Base-by-base conservation (phyloP, 2,329 filamentous ascomycete species). In the Ceratocystis alfenasii region DNA sequence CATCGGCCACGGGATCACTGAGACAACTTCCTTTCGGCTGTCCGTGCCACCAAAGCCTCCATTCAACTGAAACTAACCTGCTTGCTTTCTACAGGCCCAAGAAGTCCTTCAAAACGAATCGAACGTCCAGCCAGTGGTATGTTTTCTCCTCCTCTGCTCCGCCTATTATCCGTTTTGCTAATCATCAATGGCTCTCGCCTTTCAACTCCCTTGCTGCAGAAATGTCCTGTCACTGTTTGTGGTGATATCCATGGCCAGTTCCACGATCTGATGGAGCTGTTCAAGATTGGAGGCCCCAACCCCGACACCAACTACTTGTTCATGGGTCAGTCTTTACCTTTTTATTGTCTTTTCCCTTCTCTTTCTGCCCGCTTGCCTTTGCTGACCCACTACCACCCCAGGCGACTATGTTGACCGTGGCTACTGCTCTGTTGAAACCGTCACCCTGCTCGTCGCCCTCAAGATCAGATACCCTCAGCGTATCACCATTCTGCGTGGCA, bases 221-320 rank as follows among this genome's bases (percentile, higher is more conserved):
- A 96, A 93, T 97, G 93, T 76, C 94, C 94, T 57, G 94, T 97
- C 71, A 99, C 94, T 66, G 94, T 99, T 69, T 97, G 94, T 77
- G 94, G 94, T 76, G 94, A 99, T 78, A 99, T 99, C 75, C 94
- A 99, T 78, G 94, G 94, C 71, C 94, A 99, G 78, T 97, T 97
- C 76, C 93, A 97, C 77, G 94, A 99, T 75, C 79, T 99, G 76
- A 97, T 99, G 91, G 94, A 99, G 79, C 85, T 99, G 65, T 99
- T 99, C 84, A 95, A 95, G 80, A 97, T 99, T 76, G 94, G 94
- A 71, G 94, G 94, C 65, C 91, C 92, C 68, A 96, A 96, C 75
- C 94, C 94, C 70, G 94, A 99, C 77, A 97, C 94, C 74, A 97
- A 97, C 81, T 97, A 97, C 78, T 87, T 97, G 70, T 97, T 97